phyloP scores from a whole-genome alignment of 2,329 filamentous ascomycete genomes.

The Phyllosticta citribraziliensis region DNA sequence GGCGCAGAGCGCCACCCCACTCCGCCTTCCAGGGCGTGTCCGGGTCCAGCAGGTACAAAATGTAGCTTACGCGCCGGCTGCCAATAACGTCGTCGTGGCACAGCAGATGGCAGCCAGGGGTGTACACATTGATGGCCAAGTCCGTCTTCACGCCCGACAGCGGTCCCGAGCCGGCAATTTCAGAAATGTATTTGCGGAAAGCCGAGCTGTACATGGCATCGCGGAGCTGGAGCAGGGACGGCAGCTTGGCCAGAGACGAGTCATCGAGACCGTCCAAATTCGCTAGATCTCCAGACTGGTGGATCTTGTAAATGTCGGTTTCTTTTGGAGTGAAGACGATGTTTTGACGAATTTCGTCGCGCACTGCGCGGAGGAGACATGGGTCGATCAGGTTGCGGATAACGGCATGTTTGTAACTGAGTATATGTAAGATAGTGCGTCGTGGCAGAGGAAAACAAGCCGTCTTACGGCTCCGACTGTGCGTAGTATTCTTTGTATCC shows the following conservation, averaged over 20 bases:
- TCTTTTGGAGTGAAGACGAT: constrained; percentile 97
- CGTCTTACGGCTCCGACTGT: constrained; percentile 28
- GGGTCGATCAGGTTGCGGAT: constrained; percentile 75
- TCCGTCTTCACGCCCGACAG: constrained; percentile 92
- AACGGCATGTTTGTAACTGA: constrained; percentile 81
- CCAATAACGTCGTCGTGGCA: constrained; percentile 99
- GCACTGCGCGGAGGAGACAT: constrained; percentile 71
- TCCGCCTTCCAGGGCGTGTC: constrained; percentile 81
- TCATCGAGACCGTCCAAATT: constrained; percentile 93
- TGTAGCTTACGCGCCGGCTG: constrained; percentile 92
- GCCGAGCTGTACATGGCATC: constrained; percentile 86
- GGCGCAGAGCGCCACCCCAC: constrained; percentile 84
- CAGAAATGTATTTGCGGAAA: constrained; percentile 82
- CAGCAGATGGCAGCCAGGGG: constrained; percentile 85
- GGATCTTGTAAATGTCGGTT: constrained; percentile 99
- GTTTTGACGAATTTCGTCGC: constrained; percentile 78
- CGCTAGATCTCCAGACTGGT: constrained; percentile 93
- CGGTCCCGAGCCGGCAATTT: constrained; percentile 75
- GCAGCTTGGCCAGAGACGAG: constrained; percentile 72
- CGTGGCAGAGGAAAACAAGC: not conserved
- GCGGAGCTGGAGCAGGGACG: constrained; percentile 82
- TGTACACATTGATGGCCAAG: constrained; percentile 99
- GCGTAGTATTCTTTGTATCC: constrained; percentile 28
- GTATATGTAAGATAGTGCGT: constrained; percentile 4
- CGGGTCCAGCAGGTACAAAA: constrained; percentile 88